Percentiles rank a stretch among this genome's conserved stretches.
Evolutionary conservation across 192 early-diverging fungal species (phyloP).

Genomic region (Chytriomyces confervae): DNA sequence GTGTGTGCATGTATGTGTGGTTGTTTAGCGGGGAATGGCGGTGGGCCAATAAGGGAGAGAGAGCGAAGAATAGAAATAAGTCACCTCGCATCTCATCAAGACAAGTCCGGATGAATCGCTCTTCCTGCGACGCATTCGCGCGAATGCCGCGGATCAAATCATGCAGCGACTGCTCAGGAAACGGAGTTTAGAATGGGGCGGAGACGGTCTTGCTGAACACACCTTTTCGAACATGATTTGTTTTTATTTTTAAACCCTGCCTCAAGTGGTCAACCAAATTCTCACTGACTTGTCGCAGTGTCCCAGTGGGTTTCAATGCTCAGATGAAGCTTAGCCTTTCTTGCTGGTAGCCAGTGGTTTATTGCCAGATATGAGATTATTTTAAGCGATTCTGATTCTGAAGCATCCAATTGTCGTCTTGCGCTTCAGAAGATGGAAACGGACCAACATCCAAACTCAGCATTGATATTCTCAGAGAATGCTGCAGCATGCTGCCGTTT

Average conservation of each 20-base stretch:
- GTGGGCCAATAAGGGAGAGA: neutral
- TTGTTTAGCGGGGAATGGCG: no score
- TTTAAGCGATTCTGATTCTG: neutral
- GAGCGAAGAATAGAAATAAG: neutral
- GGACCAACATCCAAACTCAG: neutral
- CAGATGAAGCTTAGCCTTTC: no score
- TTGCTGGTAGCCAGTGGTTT: no score
- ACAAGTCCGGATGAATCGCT: conserved; percentile 81
- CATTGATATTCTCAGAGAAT: no score
- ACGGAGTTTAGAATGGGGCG: neutral
- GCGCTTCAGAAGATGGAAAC: neutral
- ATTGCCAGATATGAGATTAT: no score
- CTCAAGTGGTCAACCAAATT: no score
- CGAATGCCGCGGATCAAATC: conserved; percentile 96
- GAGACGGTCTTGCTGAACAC: neutral
- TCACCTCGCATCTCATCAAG: conserved; percentile 83
- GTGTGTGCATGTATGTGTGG: neutral
- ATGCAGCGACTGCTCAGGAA: conserved; percentile 42
- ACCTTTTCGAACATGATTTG: neutral
- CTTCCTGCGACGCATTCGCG: conserved; percentile 61
- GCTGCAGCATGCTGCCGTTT: neutral
- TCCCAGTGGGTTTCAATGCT: neutral
- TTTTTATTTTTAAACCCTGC: no score
- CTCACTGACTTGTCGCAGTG: no score
- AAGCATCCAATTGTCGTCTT: neutral